Conservation (phyloP, 768 basidiomycete genomes). For the Russula sp. region DNA sequence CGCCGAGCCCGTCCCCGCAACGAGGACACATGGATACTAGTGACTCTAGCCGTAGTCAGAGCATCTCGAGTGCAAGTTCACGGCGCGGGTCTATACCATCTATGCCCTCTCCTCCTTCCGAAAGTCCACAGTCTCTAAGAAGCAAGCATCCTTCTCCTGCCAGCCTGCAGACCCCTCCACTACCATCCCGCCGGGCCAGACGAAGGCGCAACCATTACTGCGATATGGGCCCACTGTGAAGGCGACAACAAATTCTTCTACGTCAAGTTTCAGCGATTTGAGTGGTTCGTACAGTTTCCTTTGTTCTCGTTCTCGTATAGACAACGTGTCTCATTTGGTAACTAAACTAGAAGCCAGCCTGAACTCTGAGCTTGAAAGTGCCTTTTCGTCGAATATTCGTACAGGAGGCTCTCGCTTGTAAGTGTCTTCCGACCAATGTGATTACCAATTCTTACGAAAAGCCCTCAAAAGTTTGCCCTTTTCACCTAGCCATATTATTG, state of each 20-base stretch:
- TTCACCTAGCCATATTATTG: constrained; percentile 30
- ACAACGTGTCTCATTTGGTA: constrained; percentile 2
- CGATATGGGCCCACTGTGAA: constrained; percentile 47
- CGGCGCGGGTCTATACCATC: constrained; percentile 78
- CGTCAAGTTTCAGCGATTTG: constrained; percentile 82
- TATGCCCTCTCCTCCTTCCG: constrained; percentile 68
- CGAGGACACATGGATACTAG: constrained; percentile 42
- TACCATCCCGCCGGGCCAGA: constrained; percentile 14
- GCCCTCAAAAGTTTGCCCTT: constrained; percentile 28
- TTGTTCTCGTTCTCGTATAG: neutral
- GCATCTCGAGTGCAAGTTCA: constrained; percentile 70
- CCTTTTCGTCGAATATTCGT: constrained; percentile 70
- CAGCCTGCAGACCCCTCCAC: constrained; percentile 15
- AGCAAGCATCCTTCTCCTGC: constrained; percentile 25
- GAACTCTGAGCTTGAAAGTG: constrained; percentile 76
- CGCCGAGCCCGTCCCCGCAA: constrained; percentile 39
- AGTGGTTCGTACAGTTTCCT: constrained; percentile 55
- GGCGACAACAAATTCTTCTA: constrained; percentile 52
- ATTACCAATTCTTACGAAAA: neutral
- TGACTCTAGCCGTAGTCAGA: constrained; percentile 49
- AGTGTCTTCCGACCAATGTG: constrained; percentile 37
- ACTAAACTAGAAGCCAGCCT: constrained; percentile 58
- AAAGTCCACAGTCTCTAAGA: constrained; percentile 44
- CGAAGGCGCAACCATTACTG: constrained; percentile 22
- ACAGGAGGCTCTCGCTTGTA: constrained; percentile 67